Conservation (phyloP, 768 basidiomycete genomes). For the Tylopilus rubrobrunneus region DNA sequence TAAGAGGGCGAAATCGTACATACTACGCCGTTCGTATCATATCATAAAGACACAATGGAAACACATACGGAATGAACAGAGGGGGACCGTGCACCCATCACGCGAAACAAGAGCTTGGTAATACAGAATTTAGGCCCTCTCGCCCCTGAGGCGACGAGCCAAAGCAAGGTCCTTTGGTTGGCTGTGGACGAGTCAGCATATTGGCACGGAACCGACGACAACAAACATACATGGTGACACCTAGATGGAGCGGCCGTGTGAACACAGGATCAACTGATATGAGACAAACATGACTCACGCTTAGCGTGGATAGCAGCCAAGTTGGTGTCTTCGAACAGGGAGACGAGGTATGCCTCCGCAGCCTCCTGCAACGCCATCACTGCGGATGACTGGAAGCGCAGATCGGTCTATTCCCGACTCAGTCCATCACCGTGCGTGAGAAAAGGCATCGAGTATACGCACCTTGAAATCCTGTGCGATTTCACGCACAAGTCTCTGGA, state of each 20-base stretch:
- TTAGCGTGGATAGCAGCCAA: constrained; percentile 90
- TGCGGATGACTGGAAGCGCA: constrained; percentile 95
- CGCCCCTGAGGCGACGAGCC: constrained; percentile 82
- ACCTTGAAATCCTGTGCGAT: constrained; percentile 98
- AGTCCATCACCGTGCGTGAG: not conserved
- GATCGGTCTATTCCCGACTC: constrained; percentile 55
- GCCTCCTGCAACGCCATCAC: constrained; percentile 94
- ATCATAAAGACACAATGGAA: constrained; percentile 11
- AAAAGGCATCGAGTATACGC: constrained; percentile 10
- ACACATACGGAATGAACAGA: constrained; percentile 11
- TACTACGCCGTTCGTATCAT: constrained; percentile 30
- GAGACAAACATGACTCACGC: constrained; percentile 38
- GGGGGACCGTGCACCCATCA: not conserved
- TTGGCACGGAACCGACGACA: not conserved
- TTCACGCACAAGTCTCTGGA: constrained; percentile 97
- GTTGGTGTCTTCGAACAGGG: constrained; percentile 85
- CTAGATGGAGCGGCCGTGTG: constrained; percentile 21
- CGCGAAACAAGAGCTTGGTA: not conserved
- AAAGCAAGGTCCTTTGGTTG: constrained; percentile 90
- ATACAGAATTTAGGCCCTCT: constrained; percentile 56
- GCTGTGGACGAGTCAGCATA: constrained; percentile 34
- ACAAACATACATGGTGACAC: constrained; percentile 54
- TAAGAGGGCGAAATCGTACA: constrained; percentile 22
- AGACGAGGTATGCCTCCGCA: constrained; percentile 85
- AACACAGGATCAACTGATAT: constrained; percentile 1